Percentiles rank a stretch among this genome's conserved stretches.
These are phyloP conservation scores for Crithidia expoeki DNA, from an alignment of 208 protist genomes.

Conservation along the genomic window DNA sequence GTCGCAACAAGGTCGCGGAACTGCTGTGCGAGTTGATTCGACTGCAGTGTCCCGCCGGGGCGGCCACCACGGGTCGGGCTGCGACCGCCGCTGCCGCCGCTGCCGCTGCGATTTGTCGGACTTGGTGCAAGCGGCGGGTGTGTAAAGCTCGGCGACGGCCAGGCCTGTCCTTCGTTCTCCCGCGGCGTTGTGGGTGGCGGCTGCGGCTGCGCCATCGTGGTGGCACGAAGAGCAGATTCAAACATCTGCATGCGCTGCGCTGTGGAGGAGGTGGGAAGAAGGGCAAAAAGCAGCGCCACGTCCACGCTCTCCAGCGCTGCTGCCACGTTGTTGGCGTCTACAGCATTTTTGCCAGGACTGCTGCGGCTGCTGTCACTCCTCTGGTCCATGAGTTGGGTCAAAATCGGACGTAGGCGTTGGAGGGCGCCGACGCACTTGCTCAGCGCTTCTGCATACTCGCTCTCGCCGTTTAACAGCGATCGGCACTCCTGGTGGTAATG, in stretches of 20 bases:
- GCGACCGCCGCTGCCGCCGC: conserved; percentile 26
- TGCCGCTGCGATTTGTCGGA: conserved; percentile 19
- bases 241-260: conserved; percentile 61
- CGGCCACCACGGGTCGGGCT: conserved; percentile 23
- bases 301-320: conserved; percentile 36
- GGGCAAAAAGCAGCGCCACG: conserved; percentile 65
- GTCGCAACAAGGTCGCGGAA: conserved; percentile 40
- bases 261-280: conserved; percentile 60
- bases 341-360: neutral
- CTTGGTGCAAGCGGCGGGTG: conserved; percentile 30
- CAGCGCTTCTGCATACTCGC: conserved; percentile 77
- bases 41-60: conserved; percentile 3
- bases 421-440: conserved; percentile 55
- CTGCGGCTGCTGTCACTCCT: neutral
- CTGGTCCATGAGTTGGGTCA: neutral
- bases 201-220: neutral
- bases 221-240: conserved; percentile 43
- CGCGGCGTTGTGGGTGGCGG: neutral
- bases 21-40: conserved; percentile 33
- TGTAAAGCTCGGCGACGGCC: conserved; percentile 5
- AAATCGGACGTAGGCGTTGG: conserved; percentile 42
- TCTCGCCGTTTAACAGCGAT: conserved; percentile 44
- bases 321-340: neutral
- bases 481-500: conserved; percentile 83
- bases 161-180: conserved; percentile 3